phyloP scores from a whole-genome alignment of 2,329 filamentous ascomycete genomes.

The Penicillium sp. region DNA sequence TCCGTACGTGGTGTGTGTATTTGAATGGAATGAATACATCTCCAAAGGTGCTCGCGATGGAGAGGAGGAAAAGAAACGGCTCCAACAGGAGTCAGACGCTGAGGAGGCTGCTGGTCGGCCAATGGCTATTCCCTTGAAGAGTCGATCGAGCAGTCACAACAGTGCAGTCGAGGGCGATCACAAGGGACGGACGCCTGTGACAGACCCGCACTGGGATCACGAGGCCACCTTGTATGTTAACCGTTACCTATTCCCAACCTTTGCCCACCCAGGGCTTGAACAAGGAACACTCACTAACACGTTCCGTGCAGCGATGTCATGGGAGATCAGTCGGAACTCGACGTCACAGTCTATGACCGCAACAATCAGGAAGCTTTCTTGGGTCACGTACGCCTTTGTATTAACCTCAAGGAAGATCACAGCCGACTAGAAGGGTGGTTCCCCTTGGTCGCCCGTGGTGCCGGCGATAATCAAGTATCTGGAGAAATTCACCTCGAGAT shows the following conservation, averaged over 20 bases:
- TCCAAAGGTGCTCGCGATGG: constrained; percentile 75
- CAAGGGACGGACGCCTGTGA: constrained; percentile 63
- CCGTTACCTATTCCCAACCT: background rate
- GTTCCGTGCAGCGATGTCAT: constrained; percentile 73
- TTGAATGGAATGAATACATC: constrained; percentile 94
- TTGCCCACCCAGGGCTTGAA: background rate
- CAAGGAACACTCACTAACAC: constrained; percentile 28
- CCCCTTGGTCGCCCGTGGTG: constrained; percentile 73
- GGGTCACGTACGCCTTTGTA: constrained; percentile 81
- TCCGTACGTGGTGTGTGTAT: constrained; percentile 94
- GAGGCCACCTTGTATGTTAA: constrained; percentile 85
- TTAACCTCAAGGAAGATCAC: constrained; percentile 66
- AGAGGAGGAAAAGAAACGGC: constrained; percentile 61
- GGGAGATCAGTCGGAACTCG: constrained; percentile 83
- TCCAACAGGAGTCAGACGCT: constrained; percentile 56
- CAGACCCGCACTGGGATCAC: constrained; percentile 92
- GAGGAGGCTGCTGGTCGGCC: constrained; percentile 74
- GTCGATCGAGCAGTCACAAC: constrained; percentile 93
- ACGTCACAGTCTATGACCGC: constrained; percentile 91
- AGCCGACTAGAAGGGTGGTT: constrained; percentile 82
- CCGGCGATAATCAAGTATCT: constrained; percentile 70
- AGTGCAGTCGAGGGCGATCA: constrained; percentile 68
- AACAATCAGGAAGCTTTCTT: constrained; percentile 83
- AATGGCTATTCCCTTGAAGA: constrained; percentile 96
- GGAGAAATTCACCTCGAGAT: constrained; percentile 90